Base-by-base conservation (phyloP, 139 green algal species). In the Eudorina sp. region DNA sequence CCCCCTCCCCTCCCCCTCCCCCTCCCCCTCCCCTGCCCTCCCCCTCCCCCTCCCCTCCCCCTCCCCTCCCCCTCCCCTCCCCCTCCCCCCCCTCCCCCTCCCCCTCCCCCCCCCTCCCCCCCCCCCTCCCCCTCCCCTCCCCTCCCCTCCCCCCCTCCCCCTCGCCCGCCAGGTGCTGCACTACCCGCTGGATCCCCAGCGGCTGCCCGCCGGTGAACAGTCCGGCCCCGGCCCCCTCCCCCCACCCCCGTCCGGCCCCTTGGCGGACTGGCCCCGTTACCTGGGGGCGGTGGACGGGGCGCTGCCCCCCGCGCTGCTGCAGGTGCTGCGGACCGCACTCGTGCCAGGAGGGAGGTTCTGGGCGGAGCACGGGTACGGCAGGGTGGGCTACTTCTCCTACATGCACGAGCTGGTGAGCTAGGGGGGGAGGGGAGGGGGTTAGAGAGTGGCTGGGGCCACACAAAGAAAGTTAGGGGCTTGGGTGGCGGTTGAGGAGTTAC, bases 311-410 rank as follows among this genome's bases (percentile, higher is more conserved):
- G 1, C 34, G 34, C 83, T 93, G 75, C 82, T 93, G 75, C 27
- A 16, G 38, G 72, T 82, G 27, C 53, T 93, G 86, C 90, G 90
- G 55, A 27, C 31, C 19, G 90, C 62, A 16, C 87, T 93, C 72
- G 55, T 72, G 16, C 88, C 90, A 21, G 69, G 29, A 29, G 38
- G 70, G 1, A 62, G 88, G 2, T 93, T 91, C 34, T 93, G 91
- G 91, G 0, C 9, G 25, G 53, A 91, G 64, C 91, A 93, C 60
- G 69, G 78, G n/a, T 92, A 92, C 76, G 84, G 89, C 2, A 53
- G 84, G 25, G 64, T 85, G 13, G 88, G 88, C 21, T 95, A 93
- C 86, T 95, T 95, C 81, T 85, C 43, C 14, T 95, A 95, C 74
- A 89, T 90, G 36, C 90, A 92, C 48, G 34, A 79, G 11, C 53